phyloP scores from a whole-genome alignment of 2,329 filamentous ascomycete species.

The Diaporthe batatas region DNA sequence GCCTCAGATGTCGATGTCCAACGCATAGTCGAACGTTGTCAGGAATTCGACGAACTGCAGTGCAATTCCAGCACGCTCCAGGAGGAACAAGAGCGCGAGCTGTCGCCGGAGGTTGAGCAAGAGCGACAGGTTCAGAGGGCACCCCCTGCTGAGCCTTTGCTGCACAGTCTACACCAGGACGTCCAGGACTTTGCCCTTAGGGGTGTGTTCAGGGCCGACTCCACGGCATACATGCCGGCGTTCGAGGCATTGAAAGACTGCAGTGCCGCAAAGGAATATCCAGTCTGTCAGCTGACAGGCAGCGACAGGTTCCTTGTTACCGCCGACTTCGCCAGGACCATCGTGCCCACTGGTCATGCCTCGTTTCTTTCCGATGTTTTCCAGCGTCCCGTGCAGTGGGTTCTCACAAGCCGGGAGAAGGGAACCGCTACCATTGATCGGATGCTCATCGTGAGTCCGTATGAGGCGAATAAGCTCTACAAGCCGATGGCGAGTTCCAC shows the following conservation, averaged over 20 bases:
- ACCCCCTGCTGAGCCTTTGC: constrained; percentile 51
- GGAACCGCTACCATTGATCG: constrained; percentile 2
- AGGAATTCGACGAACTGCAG: constrained; percentile 51
- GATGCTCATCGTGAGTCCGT: constrained; percentile 71
- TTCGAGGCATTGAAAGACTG: constrained; percentile 59
- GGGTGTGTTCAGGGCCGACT: constrained; percentile 50
- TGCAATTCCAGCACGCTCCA: constrained; percentile 58
- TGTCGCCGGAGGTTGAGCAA: constrained; percentile 73
- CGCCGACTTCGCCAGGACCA: constrained; percentile 62
- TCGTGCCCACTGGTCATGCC: constrained; percentile 46
- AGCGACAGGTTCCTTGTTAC: constrained; percentile 58
- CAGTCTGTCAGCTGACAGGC: not conserved
- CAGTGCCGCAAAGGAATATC: constrained; percentile 53
- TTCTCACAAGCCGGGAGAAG: constrained; percentile 55
- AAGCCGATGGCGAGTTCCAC: constrained; percentile 52
- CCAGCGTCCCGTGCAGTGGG: constrained; percentile 67
- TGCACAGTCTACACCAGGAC: constrained; percentile 59
- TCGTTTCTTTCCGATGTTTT: constrained; percentile 57
- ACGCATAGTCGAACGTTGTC: not conserved
- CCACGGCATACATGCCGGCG: constrained; percentile 57
- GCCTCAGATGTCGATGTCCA: too few relatives aligned
- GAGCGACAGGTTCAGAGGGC: constrained; percentile 69
- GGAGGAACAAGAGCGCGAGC: constrained; percentile 78
- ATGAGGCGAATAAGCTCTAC: constrained; percentile 69
- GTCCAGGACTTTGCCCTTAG: constrained; percentile 56